phyloP scores from a whole-genome alignment of 306 rosid genomes.

The Lathyrus sativus region DNA sequence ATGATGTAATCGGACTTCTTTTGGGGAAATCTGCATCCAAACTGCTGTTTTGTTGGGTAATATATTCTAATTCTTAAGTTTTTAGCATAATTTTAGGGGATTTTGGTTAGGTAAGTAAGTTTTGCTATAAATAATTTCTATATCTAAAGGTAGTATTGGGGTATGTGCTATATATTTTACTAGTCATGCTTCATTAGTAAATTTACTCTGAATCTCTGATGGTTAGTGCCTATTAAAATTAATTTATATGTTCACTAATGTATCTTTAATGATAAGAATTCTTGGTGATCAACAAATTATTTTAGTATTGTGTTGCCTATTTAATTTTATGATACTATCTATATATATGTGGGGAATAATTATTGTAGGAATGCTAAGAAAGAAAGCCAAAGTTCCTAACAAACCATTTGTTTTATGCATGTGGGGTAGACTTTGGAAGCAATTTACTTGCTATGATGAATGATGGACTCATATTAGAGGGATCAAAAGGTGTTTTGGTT shows the following conservation, averaged over 20 bases:
- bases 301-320: conserved; percentile 1
- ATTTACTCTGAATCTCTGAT: conserved; percentile 7
- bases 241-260: conserved; percentile 22
- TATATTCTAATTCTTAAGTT: conserved; percentile 23
- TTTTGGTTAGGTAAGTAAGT: conserved; percentile 31
- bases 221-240: conserved; percentile 27
- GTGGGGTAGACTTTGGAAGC: background rate
- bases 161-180: conserved; percentile 4
- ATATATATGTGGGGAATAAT: background rate
- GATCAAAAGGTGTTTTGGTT: background rate
- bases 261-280: conserved; percentile 18
- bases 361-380: background rate
- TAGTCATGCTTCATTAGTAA: conserved; percentile 17
- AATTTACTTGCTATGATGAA: background rate
- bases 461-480: background rate
- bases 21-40: conserved; percentile 54
- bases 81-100: conserved; percentile 13
- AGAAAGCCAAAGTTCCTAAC: background rate
- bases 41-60: conserved; percentile 90
- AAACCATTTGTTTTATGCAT: background rate
- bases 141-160: conserved; percentile 15
- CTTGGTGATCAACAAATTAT: conserved; percentile 21
- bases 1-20: conserved; percentile 51
- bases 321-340: background rate
- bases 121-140: conserved; percentile 21